These are phyloP conservation scores for Penicillium italicum DNA, from an alignment of 2,329 filamentous ascomycete species.

Conservation along the genomic window DNA sequence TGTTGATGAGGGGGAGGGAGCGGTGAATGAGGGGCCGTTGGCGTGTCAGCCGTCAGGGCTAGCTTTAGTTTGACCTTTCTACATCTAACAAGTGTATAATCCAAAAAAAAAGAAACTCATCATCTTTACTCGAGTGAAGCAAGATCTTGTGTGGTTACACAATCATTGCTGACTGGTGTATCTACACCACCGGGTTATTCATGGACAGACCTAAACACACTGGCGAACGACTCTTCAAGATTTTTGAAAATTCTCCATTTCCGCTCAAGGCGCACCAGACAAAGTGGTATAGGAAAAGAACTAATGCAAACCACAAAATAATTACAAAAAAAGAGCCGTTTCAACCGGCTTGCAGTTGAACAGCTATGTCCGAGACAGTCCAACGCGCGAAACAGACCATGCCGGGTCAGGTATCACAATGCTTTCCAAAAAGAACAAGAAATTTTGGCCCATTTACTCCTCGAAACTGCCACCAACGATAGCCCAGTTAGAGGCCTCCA, in stretches of 20 bases:
- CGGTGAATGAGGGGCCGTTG: constrained; percentile 27
- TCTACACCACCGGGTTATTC: neutral
- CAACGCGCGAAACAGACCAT: constrained; percentile 15
- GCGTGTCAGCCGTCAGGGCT: constrained; percentile 9
- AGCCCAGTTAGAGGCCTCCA: constrained; percentile 63
- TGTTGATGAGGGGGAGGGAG: constrained; percentile 24
- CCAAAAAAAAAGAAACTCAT: neutral
- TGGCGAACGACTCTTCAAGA: neutral
- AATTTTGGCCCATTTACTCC: constrained; percentile 45
- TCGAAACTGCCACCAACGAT: constrained; percentile 62
- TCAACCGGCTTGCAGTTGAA: constrained; percentile 11
- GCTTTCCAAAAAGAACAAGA: constrained; percentile 14
- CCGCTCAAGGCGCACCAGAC: constrained; percentile 8
- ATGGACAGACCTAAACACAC: neutral
- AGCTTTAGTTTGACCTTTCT: neutral
- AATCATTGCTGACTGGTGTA: neutral
- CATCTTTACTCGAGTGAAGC: neutral
- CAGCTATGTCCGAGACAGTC: constrained; percentile 6
- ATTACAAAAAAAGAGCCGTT: constrained; percentile 15
- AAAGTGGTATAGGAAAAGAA: constrained; percentile 19
- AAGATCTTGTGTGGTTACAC: neutral
- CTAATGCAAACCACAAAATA: constrained; percentile 15
- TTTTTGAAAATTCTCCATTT: constrained; percentile 2
- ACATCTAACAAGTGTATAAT: neutral
- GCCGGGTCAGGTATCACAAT: constrained; percentile 26